These are phyloP conservation scores for Rhizopogon vinicolor DNA, from an alignment of 768 basidiomycete genomes.

Conservation along the genomic window DNA sequence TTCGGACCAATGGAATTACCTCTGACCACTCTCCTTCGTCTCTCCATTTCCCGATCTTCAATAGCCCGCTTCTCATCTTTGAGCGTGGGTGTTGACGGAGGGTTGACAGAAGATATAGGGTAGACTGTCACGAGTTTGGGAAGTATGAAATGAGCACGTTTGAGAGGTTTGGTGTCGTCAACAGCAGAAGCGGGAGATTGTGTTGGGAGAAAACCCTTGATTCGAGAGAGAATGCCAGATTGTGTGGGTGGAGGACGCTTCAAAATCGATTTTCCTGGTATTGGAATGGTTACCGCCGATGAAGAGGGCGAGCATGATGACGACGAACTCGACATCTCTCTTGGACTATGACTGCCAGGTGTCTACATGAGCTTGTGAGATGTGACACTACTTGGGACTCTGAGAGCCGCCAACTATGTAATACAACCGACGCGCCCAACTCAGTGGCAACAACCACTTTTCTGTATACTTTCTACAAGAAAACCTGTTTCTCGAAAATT, in stretches of 20 bases:
- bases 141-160: slow-evolving; percentile 88
- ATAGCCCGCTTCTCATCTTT: slow-evolving; percentile 81
- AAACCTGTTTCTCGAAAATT: too few species aligned
- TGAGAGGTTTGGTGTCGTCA: slow-evolving; percentile 63
- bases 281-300: slow-evolving; percentile 75
- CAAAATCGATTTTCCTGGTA: slow-evolving; percentile 77
- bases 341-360: neutral
- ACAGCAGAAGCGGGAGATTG: slow-evolving; percentile 29
- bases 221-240: slow-evolving; percentile 65
- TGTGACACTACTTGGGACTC: too few species aligned
- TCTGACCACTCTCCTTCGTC: slow-evolving; percentile 60
- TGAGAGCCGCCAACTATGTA: too few species aligned
- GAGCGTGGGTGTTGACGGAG: slow-evolving; percentile 75
- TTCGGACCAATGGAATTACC: slow-evolving; percentile 37
- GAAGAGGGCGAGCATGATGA: slow-evolving; percentile 69
- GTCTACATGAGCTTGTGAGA: too few species aligned
- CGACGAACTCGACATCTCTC: slow-evolving; percentile 23
- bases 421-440: too few species aligned
- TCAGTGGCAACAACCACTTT: too few species aligned
- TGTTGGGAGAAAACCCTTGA: slow-evolving; percentile 70
- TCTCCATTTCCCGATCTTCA: slow-evolving; percentile 69
- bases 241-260: slow-evolving; percentile 70
- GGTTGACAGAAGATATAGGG: slow-evolving; percentile 80
- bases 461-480: too few species aligned
- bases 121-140: slow-evolving; percentile 85